phyloP scores from a whole-genome alignment of 352 stramenopile species.

The Albugo laibachii region DNA sequence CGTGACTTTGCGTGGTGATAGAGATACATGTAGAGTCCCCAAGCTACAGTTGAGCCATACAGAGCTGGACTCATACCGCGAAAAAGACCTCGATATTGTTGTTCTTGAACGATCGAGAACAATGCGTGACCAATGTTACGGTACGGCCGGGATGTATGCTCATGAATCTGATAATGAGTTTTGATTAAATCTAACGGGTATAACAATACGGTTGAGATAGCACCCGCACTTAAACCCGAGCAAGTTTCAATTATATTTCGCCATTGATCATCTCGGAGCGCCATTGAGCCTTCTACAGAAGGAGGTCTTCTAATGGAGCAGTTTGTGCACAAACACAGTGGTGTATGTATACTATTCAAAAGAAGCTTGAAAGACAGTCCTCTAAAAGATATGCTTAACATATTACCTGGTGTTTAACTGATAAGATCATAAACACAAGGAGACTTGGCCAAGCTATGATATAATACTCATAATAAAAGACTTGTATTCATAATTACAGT shows the following conservation, averaged over 20 bases:
- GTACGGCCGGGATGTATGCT: slow-evolving; percentile 51
- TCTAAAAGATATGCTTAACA: no score
- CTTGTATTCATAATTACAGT: no score
- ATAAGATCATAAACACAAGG: no score
- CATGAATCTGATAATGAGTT: slow-evolving; percentile 92
- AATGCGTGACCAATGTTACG: slow-evolving; percentile 51
- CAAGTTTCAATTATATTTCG: slow-evolving; percentile 37
- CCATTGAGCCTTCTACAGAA: no score
- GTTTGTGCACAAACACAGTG: no score
- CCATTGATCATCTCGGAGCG: slow-evolving; percentile 16
- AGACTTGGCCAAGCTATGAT: no score
- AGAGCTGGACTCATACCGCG: slow-evolving; percentile 89
- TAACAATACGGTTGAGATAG: slow-evolving; percentile 66
- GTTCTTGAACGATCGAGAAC: slow-evolving; percentile 54
- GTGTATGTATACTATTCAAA: no score
- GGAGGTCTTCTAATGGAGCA: no score
- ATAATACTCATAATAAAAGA: no score
- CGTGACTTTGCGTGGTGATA: slow-evolving; percentile 92
- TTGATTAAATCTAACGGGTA: slow-evolving; percentile 97
- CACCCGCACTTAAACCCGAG: slow-evolving; percentile 50
- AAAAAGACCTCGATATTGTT: slow-evolving; percentile 82
- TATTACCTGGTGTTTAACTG: no score
- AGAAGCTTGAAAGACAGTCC: no score
- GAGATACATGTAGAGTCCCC: slow-evolving; percentile 97
- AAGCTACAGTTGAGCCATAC: slow-evolving; percentile 88